Evolutionary conservation across 2,329 filamentous ascomycete species (phyloP).

Genomic region (Colletotrichum eremochloae): DNA sequence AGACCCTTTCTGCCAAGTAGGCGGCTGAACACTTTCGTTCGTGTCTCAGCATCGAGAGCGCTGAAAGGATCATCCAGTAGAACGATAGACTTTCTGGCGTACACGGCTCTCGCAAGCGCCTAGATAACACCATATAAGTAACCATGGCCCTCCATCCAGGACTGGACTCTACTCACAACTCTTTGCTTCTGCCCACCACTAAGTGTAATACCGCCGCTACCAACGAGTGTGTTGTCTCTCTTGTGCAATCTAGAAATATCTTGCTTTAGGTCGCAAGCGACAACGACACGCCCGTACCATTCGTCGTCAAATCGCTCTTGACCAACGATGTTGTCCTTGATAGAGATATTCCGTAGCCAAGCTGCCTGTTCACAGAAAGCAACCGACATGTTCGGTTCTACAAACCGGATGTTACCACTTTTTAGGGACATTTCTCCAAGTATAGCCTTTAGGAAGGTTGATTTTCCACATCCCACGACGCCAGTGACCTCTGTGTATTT

Average conservation of each 20-base stretch:
- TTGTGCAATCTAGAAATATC: constrained; percentile 43
- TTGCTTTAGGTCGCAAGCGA: constrained; percentile 39
- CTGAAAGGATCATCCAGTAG: constrained; percentile 36
- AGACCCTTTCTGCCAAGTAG: constrained; percentile 43
- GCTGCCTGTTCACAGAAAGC: constrained; percentile 44
- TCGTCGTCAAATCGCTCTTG: constrained; percentile 44
- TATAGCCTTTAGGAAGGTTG: constrained; percentile 44
- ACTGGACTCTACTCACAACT: constrained; percentile 33
- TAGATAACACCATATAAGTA: neutral
- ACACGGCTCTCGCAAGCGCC: constrained; percentile 33
- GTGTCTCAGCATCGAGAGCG: constrained; percentile 33
- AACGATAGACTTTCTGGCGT: neutral
- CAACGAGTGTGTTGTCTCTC: constrained; percentile 34
- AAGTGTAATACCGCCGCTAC: constrained; percentile 42
- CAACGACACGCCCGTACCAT: constrained; percentile 50
- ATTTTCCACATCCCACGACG: constrained; percentile 42
- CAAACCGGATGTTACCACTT: neutral
- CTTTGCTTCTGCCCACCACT: constrained; percentile 46
- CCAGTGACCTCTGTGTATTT: constrained; percentile 25
- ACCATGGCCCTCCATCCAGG: neutral
- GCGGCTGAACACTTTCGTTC: constrained; percentile 36
- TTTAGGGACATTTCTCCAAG: constrained; percentile 41
- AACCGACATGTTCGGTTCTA: neutral
- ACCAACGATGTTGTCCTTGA: constrained; percentile 44
- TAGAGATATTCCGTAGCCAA: constrained; percentile 43